A percentile compares a stretch with the other conserved stretches of the same genome.
Conservation (phyloP, 2,329 filamentous ascomycete species). For the Ceratocystis huliohia region DNA sequence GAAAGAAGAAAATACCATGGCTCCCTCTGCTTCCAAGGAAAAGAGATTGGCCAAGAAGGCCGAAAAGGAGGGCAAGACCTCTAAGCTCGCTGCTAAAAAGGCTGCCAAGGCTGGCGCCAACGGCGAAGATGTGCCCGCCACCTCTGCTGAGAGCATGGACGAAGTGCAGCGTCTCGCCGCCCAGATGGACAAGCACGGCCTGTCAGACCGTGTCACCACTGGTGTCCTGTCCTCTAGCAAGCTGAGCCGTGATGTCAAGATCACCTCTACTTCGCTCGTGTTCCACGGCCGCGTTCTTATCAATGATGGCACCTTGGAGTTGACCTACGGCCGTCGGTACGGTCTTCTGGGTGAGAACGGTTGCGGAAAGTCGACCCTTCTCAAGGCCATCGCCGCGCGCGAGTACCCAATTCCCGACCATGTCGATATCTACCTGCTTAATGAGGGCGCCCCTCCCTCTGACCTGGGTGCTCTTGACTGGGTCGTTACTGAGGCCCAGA, state of each 20-base stretch:
- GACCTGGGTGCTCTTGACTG: slow-evolving; percentile 90
- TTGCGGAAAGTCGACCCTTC: slow-evolving; percentile 94
- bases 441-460: slow-evolving; percentile 83
- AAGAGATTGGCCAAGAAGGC: slow-evolving; percentile 61
- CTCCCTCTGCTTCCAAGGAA: slow-evolving; percentile 55
- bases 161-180: slow-evolving; percentile 76
- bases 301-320: slow-evolving; percentile 83
- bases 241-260: slow-evolving; percentile 89
- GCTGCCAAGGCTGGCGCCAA: slow-evolving; percentile 54
- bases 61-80: slow-evolving; percentile 63
- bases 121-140: slow-evolving; percentile 61
- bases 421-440: slow-evolving; percentile 95
- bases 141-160: slow-evolving; percentile 58
- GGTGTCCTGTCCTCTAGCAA: slow-evolving; percentile 81
- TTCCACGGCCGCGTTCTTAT: slow-evolving; percentile 97
- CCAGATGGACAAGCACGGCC: slow-evolving; percentile 90
- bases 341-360: slow-evolving; percentile 97
- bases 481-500: slow-evolving; percentile 90
- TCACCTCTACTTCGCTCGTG: slow-evolving; percentile 81
- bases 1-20: slow-evolving; percentile 36
- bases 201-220: slow-evolving; percentile 96
- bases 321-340: slow-evolving; percentile 86
- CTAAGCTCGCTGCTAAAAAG: slow-evolving; percentile 51
- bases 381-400: slow-evolving; percentile 86
- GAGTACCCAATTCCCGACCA: slow-evolving; percentile 95